phyloP scores from a whole-genome alignment of 192 early-diverging fungal species.

The Backusella westeae region DNA sequence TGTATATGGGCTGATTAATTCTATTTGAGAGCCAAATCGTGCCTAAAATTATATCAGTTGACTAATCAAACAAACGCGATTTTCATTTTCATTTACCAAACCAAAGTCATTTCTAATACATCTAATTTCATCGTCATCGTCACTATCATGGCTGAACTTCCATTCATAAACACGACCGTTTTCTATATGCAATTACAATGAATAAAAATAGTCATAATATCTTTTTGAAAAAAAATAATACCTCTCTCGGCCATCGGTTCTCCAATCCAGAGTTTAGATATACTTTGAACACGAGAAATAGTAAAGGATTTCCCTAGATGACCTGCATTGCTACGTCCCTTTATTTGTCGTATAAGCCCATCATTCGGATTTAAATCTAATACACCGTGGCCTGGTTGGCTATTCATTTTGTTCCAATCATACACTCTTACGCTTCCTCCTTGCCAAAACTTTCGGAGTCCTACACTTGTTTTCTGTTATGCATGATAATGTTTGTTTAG shows the following conservation, averaged over 20 bases:
- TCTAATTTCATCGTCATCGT: background rate
- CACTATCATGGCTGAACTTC: slow-evolving; percentile 10
- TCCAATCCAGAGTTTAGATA: slow-evolving; percentile 31
- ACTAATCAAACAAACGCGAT: background rate
- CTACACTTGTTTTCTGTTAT: background rate
- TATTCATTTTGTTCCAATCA: slow-evolving; percentile 3
- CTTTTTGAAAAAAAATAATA: background rate
- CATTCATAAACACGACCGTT: slow-evolving; percentile 29
- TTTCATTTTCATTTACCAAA: background rate
- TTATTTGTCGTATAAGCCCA: background rate
- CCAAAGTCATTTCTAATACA: slow-evolving; percentile 15
- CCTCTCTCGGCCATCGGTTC: slow-evolving; percentile 34
- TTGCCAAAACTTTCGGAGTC: slow-evolving; percentile 34
- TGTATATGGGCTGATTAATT: background rate
- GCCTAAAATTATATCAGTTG: slow-evolving; percentile 1
- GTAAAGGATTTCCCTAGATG: slow-evolving; percentile 26
- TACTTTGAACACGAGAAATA: slow-evolving; percentile 3
- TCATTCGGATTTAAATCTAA: slow-evolving; percentile 8
- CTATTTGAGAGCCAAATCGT: slow-evolving; percentile 26
- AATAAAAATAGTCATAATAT: background rate
- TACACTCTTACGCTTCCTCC: slow-evolving; percentile 36
- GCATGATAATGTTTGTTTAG: background rate
- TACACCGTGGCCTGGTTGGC: background rate
- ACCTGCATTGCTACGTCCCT: slow-evolving; percentile 25
- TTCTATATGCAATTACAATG: slow-evolving; percentile 14